Conservation (phyloP, 2,329 filamentous ascomycete species). For the Rugonectria rugulosa region DNA sequence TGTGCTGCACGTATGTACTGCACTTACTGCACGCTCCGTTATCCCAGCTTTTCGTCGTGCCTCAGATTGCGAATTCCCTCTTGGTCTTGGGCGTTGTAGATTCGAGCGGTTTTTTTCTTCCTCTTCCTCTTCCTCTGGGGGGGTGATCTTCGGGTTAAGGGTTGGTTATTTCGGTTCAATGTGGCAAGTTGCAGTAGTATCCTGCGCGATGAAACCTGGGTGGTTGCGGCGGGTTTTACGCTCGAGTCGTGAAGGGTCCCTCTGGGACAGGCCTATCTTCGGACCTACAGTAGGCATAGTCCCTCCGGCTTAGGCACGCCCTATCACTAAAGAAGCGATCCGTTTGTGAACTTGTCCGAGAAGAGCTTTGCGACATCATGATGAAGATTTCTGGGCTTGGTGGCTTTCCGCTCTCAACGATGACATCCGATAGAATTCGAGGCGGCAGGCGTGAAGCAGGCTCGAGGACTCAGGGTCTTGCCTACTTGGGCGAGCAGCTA, state of each 20-base stretch:
- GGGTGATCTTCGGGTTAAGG: slow-evolving; percentile 7
- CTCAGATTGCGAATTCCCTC: background rate
- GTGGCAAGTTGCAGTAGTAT: slow-evolving; percentile 12
- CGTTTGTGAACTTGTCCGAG: no score
- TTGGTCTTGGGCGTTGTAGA: slow-evolving; percentile 2
- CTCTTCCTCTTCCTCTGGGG: background rate
- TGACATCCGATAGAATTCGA: no score
- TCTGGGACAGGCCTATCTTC: no score
- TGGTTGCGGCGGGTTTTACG: background rate
- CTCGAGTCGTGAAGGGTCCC: slow-evolving; percentile 9
- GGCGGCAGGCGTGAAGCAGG: background rate
- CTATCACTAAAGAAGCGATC: no score
- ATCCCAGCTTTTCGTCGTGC: slow-evolving; percentile 3
- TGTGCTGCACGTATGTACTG: no score
- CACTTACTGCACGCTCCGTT: background rate
- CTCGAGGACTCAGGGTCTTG: slow-evolving; percentile 9
- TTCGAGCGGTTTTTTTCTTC: background rate
- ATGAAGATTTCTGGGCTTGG: background rate
- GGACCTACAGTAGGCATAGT: no score
- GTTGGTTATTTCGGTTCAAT: slow-evolving; percentile 1
- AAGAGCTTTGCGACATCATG: background rate
- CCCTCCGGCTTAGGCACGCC: no score
- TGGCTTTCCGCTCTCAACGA: no score
- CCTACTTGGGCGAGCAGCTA: background rate
- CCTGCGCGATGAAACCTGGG: slow-evolving; percentile 13